A percentile compares a stretch with the other conserved stretches of the same genome.
phyloP scores from a whole-genome alignment of 805 yeast genomes.

The Candida chilensis region DNA sequence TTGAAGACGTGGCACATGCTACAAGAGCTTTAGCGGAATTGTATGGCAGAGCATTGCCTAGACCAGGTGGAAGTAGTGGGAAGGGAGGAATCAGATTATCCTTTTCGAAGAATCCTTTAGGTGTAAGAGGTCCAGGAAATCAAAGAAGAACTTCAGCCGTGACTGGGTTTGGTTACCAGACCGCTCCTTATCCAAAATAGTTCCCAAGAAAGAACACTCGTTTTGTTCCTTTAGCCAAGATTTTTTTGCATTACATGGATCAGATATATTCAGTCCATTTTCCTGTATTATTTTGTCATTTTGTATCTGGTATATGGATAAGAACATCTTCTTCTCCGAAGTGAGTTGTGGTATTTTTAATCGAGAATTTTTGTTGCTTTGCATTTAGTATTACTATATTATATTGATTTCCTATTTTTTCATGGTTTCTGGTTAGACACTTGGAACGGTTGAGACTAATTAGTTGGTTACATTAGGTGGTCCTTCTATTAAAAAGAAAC shows the following conservation, averaged over 20 bases:
- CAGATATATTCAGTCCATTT: no score
- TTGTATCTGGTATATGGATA: neutral
- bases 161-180: neutral
- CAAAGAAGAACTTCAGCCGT: slow-evolving; percentile 24
- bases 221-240: no score
- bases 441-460: no score
- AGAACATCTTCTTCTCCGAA: neutral
- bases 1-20: slow-evolving; percentile 91
- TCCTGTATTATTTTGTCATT: no score
- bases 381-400: neutral
- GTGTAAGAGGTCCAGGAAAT: slow-evolving; percentile 72
- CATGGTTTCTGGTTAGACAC: no score
- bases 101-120: slow-evolving; percentile 93
- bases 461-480: no score
- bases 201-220: no score
- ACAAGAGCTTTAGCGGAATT: slow-evolving; percentile 90
- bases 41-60: slow-evolving; percentile 85
- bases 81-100: slow-evolving; percentile 95
- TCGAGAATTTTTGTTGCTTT: neutral
- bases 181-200: neutral
- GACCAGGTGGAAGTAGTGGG: slow-evolving; percentile 57
- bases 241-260: no score
- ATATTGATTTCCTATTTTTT: no score
- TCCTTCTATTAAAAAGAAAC: no score
- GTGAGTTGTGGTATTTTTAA: neutral